These are phyloP conservation scores for Melanogaster broomeanus DNA, from an alignment of 768 basidiomycete genomes.

Conservation along the genomic window DNA sequence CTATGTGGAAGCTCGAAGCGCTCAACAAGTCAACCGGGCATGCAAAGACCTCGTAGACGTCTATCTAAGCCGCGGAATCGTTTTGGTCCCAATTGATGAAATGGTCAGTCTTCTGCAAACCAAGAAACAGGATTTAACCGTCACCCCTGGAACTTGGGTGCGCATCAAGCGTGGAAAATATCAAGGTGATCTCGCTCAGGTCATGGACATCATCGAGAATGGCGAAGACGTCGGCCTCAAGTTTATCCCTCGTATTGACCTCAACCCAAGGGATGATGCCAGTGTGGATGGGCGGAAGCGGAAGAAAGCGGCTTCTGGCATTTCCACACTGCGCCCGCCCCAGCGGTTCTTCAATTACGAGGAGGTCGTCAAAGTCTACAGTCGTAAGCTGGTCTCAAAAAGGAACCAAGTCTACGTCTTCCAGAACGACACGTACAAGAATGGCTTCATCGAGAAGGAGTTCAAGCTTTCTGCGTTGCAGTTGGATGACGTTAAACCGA, in stretches of 20 bases:
- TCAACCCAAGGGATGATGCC: conserved; percentile 84
- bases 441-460: conserved; percentile 97
- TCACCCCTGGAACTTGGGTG: conserved; percentile 93
- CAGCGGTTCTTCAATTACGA: conserved; percentile 94
- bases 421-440: conserved; percentile 89
- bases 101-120: conserved; percentile 96
- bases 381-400: conserved; percentile 72
- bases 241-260: conserved; percentile 97
- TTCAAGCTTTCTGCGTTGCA: conserved; percentile 78
- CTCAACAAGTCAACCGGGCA: conserved; percentile 83
- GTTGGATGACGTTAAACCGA: conserved; percentile 90
- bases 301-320: conserved; percentile 57
- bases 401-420: conserved; percentile 81
- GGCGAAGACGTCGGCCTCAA: conserved; percentile 91
- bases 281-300: conserved; percentile 72
- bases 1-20: conserved; percentile 91
- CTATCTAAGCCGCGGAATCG: conserved; percentile 79
- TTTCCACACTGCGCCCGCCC: conserved; percentile 75
- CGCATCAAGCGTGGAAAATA: conserved; percentile 94
- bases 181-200: conserved; percentile 91
- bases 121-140: conserved; percentile 88
- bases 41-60: conserved; percentile 91
- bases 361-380: conserved; percentile 86
- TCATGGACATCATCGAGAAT: conserved; percentile 91
- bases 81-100: conserved; percentile 92